Percentiles rank a stretch among this genome's conserved stretches.
Conservation (phyloP, 2,329 filamentous ascomycete genomes). For the Volutella citrinella region DNA sequence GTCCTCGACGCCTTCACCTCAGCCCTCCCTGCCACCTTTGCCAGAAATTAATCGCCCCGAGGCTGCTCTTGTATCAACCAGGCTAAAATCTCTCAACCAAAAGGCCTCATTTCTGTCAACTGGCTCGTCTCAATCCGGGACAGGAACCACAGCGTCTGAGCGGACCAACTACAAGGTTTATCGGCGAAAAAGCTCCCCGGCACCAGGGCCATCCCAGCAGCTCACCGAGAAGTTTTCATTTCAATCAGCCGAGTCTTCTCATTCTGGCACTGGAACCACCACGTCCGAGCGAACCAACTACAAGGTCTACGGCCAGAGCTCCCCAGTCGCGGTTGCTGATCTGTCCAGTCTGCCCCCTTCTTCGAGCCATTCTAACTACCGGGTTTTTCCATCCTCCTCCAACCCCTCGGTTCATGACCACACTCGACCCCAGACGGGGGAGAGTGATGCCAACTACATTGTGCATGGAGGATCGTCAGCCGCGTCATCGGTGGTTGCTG, state of each 20-base stretch:
- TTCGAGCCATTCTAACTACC: conserved; percentile 48
- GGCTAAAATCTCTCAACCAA: conserved; percentile 15
- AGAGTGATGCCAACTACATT: conserved; percentile 51
- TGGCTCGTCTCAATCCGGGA: conserved; percentile 28
- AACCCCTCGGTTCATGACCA: conserved; percentile 36
- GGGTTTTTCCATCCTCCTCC: conserved; percentile 37
- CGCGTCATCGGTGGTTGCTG: conserved; percentile 35
- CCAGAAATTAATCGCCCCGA: conserved; percentile 25
- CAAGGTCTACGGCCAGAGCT: conserved; percentile 50
- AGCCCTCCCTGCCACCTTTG: conserved; percentile 26
- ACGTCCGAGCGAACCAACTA: conserved; percentile 52
- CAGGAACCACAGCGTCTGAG: conserved; percentile 46
- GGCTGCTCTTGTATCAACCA: conserved; percentile 16
- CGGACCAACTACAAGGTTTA: conserved; percentile 55
- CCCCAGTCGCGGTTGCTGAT: conserved; percentile 30
- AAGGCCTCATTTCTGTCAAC: conserved; percentile 24
- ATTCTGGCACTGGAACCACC: conserved; percentile 42
- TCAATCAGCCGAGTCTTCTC: conserved; percentile 27
- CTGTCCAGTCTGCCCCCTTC: conserved; percentile 41
- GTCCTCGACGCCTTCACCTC: conserved; percentile 23
- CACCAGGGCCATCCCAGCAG: no score
- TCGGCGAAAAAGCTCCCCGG: no score
- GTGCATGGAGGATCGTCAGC: conserved; percentile 45
- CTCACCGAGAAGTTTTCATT: conserved; percentile 21
- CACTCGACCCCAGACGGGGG: conserved; percentile 32